Evolutionary conservation across 176 grass and related monocot species (phyloP).

Genomic region (Raddia guianensis): DNA sequence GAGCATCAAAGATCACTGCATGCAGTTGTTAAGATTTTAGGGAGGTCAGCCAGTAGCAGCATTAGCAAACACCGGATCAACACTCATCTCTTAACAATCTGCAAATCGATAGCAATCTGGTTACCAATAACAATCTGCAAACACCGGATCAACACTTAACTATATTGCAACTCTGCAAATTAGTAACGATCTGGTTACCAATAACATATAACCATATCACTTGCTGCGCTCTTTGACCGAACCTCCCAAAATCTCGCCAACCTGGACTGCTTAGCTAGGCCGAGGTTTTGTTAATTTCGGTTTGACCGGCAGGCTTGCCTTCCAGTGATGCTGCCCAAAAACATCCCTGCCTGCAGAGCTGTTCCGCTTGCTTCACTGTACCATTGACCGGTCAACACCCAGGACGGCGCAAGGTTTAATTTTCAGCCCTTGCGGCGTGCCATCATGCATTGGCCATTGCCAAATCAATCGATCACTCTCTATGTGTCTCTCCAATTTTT

Average conservation of each 20-base stretch:
- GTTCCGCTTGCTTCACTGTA: background rate
- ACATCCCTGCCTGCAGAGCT: background rate
- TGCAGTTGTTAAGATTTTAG: background rate
- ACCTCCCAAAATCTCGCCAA: background rate
- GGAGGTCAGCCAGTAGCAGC: background rate
- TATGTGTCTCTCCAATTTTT: background rate
- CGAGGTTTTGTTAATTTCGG: background rate
- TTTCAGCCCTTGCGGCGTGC: background rate
- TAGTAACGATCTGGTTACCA: background rate
- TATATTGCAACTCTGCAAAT: background rate
- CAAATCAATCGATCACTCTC: background rate
- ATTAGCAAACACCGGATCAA: background rate
- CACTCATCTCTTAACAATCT: too few species aligned
- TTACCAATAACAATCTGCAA: too few species aligned
- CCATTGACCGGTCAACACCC: background rate
- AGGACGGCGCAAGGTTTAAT: background rate
- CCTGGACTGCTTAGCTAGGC: background rate
- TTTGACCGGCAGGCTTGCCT: conserved; percentile 9
- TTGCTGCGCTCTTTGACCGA: conserved; percentile 7
- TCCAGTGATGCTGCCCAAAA: background rate
- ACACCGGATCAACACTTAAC: background rate
- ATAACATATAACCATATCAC: background rate
- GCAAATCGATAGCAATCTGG: too few species aligned
- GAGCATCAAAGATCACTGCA: background rate
- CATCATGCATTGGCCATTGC: background rate